A percentile compares a stretch with the other conserved stretches of the same genome.
Evolutionary conservation across 2,329 filamentous ascomycete genomes (phyloP).

Genomic region (Nothomitra cinnamomea): DNA sequence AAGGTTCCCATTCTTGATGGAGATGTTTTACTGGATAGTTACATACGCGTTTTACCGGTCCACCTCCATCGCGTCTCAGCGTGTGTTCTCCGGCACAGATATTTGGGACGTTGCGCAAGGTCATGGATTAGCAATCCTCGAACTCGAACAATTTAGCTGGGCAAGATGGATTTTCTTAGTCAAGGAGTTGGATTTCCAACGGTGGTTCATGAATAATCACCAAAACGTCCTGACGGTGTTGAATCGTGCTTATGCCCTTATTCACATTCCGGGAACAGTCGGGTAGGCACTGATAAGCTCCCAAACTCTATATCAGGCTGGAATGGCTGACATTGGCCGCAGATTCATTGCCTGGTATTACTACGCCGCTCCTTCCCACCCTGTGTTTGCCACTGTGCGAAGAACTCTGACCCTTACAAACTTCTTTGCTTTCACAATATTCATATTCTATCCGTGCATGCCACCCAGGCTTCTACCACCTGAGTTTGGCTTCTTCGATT

Average conservation of each 20-base stretch:
- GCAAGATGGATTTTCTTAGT: slow-evolving; percentile 24
- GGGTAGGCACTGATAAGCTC: slow-evolving; percentile 21
- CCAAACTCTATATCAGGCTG: background rate
- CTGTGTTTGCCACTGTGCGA: slow-evolving; percentile 37
- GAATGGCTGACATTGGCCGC: slow-evolving; percentile 1
- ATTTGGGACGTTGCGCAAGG: slow-evolving; percentile 30
- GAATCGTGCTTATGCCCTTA: slow-evolving; percentile 32
- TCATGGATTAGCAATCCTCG: slow-evolving; percentile 26
- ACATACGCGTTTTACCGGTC: slow-evolving; percentile 47
- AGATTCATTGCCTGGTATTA: slow-evolving; percentile 27
- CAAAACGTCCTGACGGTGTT: slow-evolving; percentile 27
- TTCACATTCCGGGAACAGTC: slow-evolving; percentile 34
- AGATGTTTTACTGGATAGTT: slow-evolving; percentile 59
- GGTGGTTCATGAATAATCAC: slow-evolving; percentile 27
- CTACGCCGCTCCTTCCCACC: slow-evolving; percentile 24
- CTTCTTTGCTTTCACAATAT: slow-evolving; percentile 40
- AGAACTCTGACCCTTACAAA: slow-evolving; percentile 46
- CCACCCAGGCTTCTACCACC: slow-evolving; percentile 42
- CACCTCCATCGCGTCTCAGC: slow-evolving; percentile 34
- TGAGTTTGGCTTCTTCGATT: slow-evolving; percentile 43
- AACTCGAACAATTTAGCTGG: slow-evolving; percentile 25
- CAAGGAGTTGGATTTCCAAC: slow-evolving; percentile 27
- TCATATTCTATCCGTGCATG: slow-evolving; percentile 48
- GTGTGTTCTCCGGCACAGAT: slow-evolving; percentile 32
- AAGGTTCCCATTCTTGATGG: slow-evolving; percentile 51